Percentiles rank a stretch among this genome's conserved stretches.
Conservation (phyloP, 139 green algal species). For the Picochlorum sp. region DNA sequence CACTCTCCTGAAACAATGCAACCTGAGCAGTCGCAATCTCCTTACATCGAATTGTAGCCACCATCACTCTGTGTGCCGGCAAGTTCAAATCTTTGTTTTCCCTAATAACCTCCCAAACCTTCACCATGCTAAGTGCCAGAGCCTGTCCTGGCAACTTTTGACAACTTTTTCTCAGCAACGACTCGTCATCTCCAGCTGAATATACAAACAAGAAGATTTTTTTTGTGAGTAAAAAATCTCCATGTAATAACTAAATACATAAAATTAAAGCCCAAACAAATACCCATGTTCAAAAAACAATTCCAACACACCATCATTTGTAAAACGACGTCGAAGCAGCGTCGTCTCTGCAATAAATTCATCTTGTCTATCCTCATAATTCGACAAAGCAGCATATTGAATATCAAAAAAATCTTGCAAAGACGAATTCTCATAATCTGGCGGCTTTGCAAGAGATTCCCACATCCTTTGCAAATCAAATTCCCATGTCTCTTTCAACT, state of each 20-base stretch:
- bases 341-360: constrained; percentile 74
- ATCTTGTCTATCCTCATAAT: constrained; percentile 89
- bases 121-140: constrained; percentile 61
- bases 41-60: constrained; percentile 88
- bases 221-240: neutral
- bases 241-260: neutral
- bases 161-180: constrained; percentile 28
- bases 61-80: constrained; percentile 96
- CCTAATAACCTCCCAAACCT: constrained; percentile 84
- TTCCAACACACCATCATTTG: too few relatives aligned
- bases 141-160: constrained; percentile 50
- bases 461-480: constrained; percentile 76
- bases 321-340: constrained; percentile 61
- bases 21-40: constrained; percentile 74
- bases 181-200: constrained; percentile 29
- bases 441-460: constrained; percentile 76
- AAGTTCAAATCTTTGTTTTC: constrained; percentile 95
- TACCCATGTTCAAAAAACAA: constrained; percentile 11
- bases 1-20: constrained; percentile 35
- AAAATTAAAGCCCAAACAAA: neutral
- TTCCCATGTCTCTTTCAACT: constrained; percentile 44
- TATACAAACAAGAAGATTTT: too few relatives aligned
- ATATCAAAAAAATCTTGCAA: constrained; percentile 91
- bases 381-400: constrained; percentile 66
- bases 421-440: constrained; percentile 39